These are phyloP conservation scores for Talaromyces thailandensis DNA, from an alignment of 495 filamentous ascomycete genomes.

Conservation along the genomic window DNA sequence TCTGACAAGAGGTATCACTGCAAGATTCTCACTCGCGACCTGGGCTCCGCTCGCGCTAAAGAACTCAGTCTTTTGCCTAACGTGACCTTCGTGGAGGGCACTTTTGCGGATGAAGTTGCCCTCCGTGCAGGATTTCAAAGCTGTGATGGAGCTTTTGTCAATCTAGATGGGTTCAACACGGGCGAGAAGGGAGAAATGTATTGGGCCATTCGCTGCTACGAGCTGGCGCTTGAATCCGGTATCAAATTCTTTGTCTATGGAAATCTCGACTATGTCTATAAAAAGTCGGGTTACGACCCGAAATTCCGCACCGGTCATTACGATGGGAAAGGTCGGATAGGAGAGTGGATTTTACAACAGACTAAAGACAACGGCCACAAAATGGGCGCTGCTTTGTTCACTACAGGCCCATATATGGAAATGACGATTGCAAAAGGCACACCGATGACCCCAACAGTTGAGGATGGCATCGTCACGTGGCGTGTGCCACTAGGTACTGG, in stretches of 20 bases:
- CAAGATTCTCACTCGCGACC: conserved; percentile 39
- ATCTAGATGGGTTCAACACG: conserved; percentile 43
- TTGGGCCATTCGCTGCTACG: conserved; percentile 47
- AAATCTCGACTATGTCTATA: conserved; percentile 36
- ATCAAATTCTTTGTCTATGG: conserved; percentile 45
- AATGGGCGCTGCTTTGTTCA: conserved; percentile 27
- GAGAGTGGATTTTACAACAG: conserved; percentile 34
- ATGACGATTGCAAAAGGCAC: neutral
- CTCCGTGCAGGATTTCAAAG: conserved; percentile 31
- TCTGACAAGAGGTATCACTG: conserved; percentile 30
- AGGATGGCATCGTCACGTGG: conserved; percentile 31
- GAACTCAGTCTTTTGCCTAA: conserved; percentile 25
- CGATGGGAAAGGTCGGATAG: conserved; percentile 47
- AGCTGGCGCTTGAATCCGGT: conserved; percentile 40
- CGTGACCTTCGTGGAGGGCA: conserved; percentile 36
- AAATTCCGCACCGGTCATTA: conserved; percentile 42
- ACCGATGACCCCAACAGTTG: neutral
- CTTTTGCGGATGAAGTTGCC: conserved; percentile 31
- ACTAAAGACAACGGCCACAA: neutral
- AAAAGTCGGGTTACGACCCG: conserved; percentile 35
- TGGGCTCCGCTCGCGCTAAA: conserved; percentile 27
- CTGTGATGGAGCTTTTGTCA: conserved; percentile 42
- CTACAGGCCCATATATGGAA: conserved; percentile 46
- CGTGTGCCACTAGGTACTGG: conserved; percentile 32
- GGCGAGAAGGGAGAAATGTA: conserved; percentile 46